Base-by-base conservation (phyloP, 495 filamentous ascomycete species). In the Margaritispora aquatica region DNA sequence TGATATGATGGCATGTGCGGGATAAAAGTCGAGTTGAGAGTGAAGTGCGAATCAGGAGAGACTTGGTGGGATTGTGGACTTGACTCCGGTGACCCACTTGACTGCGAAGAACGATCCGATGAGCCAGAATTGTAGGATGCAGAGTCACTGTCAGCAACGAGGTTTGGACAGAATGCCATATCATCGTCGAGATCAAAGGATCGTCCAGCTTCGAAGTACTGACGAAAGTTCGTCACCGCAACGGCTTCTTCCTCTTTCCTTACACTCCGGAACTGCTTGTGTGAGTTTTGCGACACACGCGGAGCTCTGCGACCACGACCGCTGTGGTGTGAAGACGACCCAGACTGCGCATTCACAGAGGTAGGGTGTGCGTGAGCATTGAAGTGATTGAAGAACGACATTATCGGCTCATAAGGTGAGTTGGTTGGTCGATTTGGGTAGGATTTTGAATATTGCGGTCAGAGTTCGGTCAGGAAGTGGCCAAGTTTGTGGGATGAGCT, bases 171-270 rank as follows among this genome's bases (percentile, higher is more conserved):
- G 74, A 98, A 98, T 71, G 96, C 88, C 75, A 97, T 77, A 71
- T 98, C 94, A 69, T 98, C 94, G 65, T 97, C 93, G 64, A 99
- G 78, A 65, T 99, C 94, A 69, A 99, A 99, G 22, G 92, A 96
- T 55, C 91, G 86, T 47, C 88, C 90, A 63, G 92, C 89, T 71
- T 97, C 92, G 70, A 95, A 96, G 68, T 88, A 83, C 41, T 84
- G 81, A 58, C 92, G 88, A 74, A 90, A 96, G 60, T 85, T 84
- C 49, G 80, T 80, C 48, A 92, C 79, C 31, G 85, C 80, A 36
- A 85, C 84, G 49, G 85, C 79, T 68, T 96, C 92, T 65, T 86
- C 88, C 71, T 97, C 95, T 73, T 94, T 91, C 69, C 89, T 80
- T 27, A 88, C 84, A 54, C 83, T 86, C 54, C 87, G 88, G 72